Evolutionary conservation across 805 yeast species (phyloP).

Genomic region (Saturnispora hagleri): DNA sequence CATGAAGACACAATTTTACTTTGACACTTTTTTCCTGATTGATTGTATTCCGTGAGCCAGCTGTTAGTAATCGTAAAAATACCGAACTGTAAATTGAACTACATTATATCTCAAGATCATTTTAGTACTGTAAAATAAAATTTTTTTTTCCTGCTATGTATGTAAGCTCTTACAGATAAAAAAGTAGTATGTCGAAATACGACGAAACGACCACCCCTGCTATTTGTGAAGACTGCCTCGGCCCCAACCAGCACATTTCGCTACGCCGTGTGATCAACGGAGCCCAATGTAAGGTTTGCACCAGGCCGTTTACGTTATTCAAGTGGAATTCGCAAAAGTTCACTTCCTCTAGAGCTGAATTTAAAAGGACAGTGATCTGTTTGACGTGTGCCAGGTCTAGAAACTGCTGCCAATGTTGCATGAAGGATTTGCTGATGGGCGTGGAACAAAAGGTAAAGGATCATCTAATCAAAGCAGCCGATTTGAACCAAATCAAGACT

Average conservation of each 20-base stretch:
- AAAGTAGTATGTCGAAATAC: conserved; percentile 8
- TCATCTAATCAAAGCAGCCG: conserved; percentile 67
- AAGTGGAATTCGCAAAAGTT: conserved; percentile 41
- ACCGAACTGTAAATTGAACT: neutral
- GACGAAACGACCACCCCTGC: conserved; percentile 37
- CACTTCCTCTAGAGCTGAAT: conserved; percentile 27
- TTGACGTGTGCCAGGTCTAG: conserved; percentile 67
- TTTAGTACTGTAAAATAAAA: neutral
- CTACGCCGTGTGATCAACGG: conserved; percentile 66
- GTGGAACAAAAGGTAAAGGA: conserved; percentile 76
- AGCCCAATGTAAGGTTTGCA: conserved; percentile 77
- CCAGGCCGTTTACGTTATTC: conserved; percentile 74
- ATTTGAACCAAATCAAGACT: conserved; percentile 20
- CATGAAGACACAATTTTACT: conserved; percentile 4
- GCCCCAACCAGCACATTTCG: conserved; percentile 53
- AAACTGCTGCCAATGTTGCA: conserved; percentile 83
- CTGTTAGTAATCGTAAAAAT: neutral
- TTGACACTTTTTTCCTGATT: conserved; percentile 2
- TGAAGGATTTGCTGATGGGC: conserved; percentile 72
- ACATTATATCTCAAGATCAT: neutral
- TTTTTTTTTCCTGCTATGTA: neutral
- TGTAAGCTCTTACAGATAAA: neutral
- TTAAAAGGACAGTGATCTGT: conserved; percentile 65
- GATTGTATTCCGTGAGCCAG: neutral
- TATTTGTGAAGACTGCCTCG: conserved; percentile 68